Conservation (phyloP, 1,284 basidiomycete species). For the Melanopsichium pennsylvanicum region DNA sequence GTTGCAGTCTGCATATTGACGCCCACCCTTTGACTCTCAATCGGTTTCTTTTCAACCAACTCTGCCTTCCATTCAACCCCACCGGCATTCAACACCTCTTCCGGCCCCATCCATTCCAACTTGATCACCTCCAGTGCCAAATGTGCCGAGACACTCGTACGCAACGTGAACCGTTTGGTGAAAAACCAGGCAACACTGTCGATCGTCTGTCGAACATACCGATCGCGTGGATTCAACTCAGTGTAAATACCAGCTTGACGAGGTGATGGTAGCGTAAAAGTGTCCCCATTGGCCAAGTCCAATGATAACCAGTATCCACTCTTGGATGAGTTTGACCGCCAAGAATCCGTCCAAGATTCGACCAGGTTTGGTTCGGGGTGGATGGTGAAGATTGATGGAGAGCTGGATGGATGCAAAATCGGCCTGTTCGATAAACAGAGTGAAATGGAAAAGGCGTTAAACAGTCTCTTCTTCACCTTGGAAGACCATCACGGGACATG, state of each 20-base stretch:
- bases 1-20: background rate
- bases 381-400: slow-evolving; percentile 18
- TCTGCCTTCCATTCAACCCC: slow-evolving; percentile 42
- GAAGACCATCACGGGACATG: too few species aligned
- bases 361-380: too few species aligned
- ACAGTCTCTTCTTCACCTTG: too few species aligned
- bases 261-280: slow-evolving; percentile 17
- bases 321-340: too few species aligned
- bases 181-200: slow-evolving; percentile 21
- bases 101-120: slow-evolving; percentile 21
- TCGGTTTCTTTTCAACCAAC: slow-evolving; percentile 4
- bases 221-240: slow-evolving; percentile 27
- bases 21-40: background rate
- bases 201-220: slow-evolving; percentile 20
- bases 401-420: slow-evolving; percentile 2
- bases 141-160: slow-evolving; percentile 11
- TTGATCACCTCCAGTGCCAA: slow-evolving; percentile 24
- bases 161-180: slow-evolving; percentile 15
- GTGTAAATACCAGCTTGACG: slow-evolving; percentile 9
- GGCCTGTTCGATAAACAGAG: too few species aligned
- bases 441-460: too few species aligned
- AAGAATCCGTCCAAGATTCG: too few species aligned
- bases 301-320: slow-evolving; percentile 22
- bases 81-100: slow-evolving; percentile 25
- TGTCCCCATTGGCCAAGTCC: slow-evolving; percentile 12